A percentile compares a stretch with the other conserved stretches of the same genome.
These are phyloP conservation scores for Neonectria coccinea DNA, from an alignment of 2,329 filamentous ascomycete genomes.

Conservation along the genomic window DNA sequence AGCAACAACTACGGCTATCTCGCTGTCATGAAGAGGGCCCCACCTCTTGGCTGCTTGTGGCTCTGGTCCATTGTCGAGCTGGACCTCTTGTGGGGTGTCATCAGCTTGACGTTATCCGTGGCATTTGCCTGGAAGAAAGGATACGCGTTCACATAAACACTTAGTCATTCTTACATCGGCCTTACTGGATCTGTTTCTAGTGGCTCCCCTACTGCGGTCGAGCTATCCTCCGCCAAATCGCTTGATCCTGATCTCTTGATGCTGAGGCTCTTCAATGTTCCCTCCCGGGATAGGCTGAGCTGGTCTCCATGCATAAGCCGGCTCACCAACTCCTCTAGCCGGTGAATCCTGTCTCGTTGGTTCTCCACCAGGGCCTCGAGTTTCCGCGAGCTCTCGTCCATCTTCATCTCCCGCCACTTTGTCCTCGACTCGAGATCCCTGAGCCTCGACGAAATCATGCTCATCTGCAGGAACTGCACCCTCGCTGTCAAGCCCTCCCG, in stretches of 20 bases:
- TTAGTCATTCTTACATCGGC: slow-evolving; percentile 4
- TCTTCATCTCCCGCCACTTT: slow-evolving; percentile 46
- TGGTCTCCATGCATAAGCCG: slow-evolving; percentile 29
- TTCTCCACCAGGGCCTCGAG: slow-evolving; percentile 41
- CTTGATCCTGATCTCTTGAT: slow-evolving; percentile 26
- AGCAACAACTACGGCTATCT: slow-evolving; percentile 86
- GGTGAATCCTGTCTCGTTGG: slow-evolving; percentile 42
- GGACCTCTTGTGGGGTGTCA: slow-evolving; percentile 73
- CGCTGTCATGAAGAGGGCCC: slow-evolving; percentile 90
- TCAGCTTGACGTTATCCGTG: slow-evolving; percentile 61
- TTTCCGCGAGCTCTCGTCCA: slow-evolving; percentile 45
- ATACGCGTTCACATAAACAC: slow-evolving; percentile 55
- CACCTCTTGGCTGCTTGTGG: slow-evolving; percentile 91
- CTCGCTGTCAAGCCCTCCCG: slow-evolving; percentile 58
- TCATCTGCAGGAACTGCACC: slow-evolving; percentile 62
- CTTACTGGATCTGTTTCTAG: slow-evolving; percentile 6
- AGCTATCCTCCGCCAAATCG: slow-evolving; percentile 25
- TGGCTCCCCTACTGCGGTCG: slow-evolving; percentile 15
- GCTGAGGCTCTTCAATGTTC: slow-evolving; percentile 28
- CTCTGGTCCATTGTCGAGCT: slow-evolving; percentile 93
- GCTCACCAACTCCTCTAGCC: slow-evolving; percentile 36
- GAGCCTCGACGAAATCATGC: slow-evolving; percentile 59
- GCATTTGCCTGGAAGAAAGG: slow-evolving; percentile 62
- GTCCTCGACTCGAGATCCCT: slow-evolving; percentile 51
- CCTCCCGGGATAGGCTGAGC: slow-evolving; percentile 25